A percentile compares a stretch with the other conserved stretches of the same genome.
phyloP scores from a whole-genome alignment of 2,329 filamentous ascomycete species.

The Aspergillus cejpii region DNA sequence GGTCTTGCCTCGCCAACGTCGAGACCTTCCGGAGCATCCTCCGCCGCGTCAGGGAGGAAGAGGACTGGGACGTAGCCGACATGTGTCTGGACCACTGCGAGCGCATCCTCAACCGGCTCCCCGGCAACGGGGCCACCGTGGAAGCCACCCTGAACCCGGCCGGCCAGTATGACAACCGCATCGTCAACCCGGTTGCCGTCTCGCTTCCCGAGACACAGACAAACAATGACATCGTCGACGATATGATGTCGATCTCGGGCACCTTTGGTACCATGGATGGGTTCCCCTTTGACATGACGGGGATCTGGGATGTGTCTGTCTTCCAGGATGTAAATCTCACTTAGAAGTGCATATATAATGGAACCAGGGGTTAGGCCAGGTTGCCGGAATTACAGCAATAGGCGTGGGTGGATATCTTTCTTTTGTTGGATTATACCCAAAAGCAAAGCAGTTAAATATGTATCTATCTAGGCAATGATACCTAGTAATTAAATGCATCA shows the following conservation, averaged over 20 bases:
- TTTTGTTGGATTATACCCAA: not conserved
- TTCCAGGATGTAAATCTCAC: slow-evolving; percentile 36
- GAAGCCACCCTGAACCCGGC: slow-evolving; percentile 11
- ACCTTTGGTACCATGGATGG: slow-evolving; percentile 43
- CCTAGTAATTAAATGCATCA: not conserved
- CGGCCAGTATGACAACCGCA: slow-evolving; percentile 20
- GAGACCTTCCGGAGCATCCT: slow-evolving; percentile 45
- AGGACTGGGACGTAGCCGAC: slow-evolving; percentile 51
- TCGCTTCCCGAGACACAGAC: slow-evolving; percentile 40
- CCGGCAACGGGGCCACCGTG: slow-evolving; percentile 20
- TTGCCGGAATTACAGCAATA: not conserved
- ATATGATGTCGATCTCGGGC: slow-evolving; percentile 44
- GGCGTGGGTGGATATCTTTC: not conserved
- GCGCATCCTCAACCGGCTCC: slow-evolving; percentile 39
- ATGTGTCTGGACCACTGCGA: slow-evolving; percentile 49
- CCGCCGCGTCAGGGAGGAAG: slow-evolving; percentile 43
- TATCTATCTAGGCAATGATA: not conserved
- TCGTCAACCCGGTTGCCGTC: slow-evolving; percentile 37
- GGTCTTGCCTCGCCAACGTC: slow-evolving; percentile 43
- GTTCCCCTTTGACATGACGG: slow-evolving; percentile 43
- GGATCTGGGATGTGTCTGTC: slow-evolving; percentile 42
- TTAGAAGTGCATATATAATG: not conserved
- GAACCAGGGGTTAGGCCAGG: not conserved
- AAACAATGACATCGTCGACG: slow-evolving; percentile 42
- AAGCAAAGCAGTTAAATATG: not conserved